Evolutionary conservation across 306 rosid genomes (phyloP).

Genomic region (Rosa multiflora): DNA sequence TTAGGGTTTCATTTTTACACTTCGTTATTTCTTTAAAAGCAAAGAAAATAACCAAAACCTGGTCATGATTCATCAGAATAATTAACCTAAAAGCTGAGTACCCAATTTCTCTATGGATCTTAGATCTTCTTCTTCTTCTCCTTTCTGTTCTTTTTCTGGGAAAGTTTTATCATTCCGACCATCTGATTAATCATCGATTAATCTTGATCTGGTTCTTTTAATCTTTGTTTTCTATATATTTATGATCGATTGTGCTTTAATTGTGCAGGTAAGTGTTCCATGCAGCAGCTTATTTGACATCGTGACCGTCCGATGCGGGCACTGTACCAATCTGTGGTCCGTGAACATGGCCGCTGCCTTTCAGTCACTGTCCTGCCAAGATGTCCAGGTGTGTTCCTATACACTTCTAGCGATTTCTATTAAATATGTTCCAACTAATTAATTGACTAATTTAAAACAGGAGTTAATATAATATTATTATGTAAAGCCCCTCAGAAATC

Average conservation of each 20-base stretch:
- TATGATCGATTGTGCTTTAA: background rate
- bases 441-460: background rate
- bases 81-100: background rate
- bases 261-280: slow-evolving; percentile 97
- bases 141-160: background rate
- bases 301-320: slow-evolving; percentile 99
- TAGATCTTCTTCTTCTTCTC: slow-evolving; percentile 1
- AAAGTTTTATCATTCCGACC: background rate
- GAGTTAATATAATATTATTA: background rate
- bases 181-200: background rate
- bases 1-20: slow-evolving; percentile 7
- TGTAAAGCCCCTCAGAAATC: slow-evolving; percentile 26
- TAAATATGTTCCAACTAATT: background rate
- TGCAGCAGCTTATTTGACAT: slow-evolving; percentile 88
- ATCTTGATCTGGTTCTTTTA: background rate
- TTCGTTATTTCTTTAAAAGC: background rate
- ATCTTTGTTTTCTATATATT: background rate
- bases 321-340: slow-evolving; percentile 99
- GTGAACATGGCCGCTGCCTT: slow-evolving; percentile 99
- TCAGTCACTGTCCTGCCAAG: slow-evolving; percentile 93
- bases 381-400: slow-evolving; percentile 51
- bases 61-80: background rate
- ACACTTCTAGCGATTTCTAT: background rate
- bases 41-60: background rate
- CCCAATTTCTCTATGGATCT: background rate